Percentiles rank a stretch among this genome's conserved stretches.
phyloP scores from a whole-genome alignment of 2,329 filamentous ascomycete species.

The Paracoccidioides lutzii region DNA sequence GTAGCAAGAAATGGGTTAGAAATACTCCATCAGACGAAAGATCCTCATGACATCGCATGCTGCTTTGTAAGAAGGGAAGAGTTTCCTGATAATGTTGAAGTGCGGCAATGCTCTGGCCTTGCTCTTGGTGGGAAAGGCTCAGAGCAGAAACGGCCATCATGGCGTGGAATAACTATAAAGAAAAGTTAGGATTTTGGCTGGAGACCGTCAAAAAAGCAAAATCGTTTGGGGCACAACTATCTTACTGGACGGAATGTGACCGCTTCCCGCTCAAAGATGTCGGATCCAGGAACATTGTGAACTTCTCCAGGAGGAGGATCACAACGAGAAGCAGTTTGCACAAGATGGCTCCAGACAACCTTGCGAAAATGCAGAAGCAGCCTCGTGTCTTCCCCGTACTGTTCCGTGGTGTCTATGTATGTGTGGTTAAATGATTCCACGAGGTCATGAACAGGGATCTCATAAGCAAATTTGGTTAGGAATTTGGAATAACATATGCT shows the following conservation, averaged over 20 bases:
- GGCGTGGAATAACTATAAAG: conserved; percentile 40
- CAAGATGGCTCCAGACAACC: conserved; percentile 30
- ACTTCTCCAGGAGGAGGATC: conserved; percentile 13
- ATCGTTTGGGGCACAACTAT: conserved; percentile 6
- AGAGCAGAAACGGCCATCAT: conserved; percentile 47
- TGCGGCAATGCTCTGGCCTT: conserved; percentile 35
- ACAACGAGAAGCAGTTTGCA: conserved; percentile 18
- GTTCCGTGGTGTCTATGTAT: conserved; percentile 12
- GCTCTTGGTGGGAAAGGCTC: conserved; percentile 37
- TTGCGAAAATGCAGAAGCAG: conserved; percentile 30
- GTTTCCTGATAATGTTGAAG: conserved; percentile 44
- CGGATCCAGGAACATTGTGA: conserved; percentile 22
- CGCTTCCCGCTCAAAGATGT: conserved; percentile 37
- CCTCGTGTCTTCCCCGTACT: conserved; percentile 20
- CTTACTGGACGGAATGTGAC: conserved; percentile 40
- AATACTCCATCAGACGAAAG: conserved; percentile 45
- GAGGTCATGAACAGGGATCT: conserved; percentile 15
- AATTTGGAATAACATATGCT: conserved; percentile 19
- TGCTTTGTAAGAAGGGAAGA: conserved; percentile 36
- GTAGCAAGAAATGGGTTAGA: conserved; percentile 44
- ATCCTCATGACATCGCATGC: conserved; percentile 35
- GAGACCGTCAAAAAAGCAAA: background rate
- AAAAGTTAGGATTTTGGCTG: background rate
- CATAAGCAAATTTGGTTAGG: conserved; percentile 14
- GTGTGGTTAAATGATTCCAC: conserved; percentile 12